Conservation (phyloP, 257 asterid species). For the Solanum pinnatisectum region DNA sequence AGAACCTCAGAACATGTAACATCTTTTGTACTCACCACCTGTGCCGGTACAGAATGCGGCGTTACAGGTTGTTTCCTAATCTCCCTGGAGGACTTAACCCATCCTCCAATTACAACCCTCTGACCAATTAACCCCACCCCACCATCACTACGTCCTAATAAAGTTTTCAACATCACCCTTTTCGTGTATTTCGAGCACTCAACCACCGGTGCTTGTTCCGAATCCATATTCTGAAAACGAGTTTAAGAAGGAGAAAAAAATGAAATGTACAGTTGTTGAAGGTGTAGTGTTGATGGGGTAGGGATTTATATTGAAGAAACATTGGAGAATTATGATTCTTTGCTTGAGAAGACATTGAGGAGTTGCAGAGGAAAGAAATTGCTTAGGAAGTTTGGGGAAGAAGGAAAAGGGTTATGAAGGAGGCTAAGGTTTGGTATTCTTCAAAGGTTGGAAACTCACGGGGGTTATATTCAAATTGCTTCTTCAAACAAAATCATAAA, state of each 20-base stretch:
- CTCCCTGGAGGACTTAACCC: constrained; percentile 83
- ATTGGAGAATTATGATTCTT: constrained; percentile 27
- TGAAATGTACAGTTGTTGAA: not conserved
- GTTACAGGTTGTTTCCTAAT: constrained; percentile 30
- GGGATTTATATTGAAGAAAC: constrained; percentile 7
- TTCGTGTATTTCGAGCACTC: constrained; percentile 46
- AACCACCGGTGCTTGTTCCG: constrained; percentile 22
- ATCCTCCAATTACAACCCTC: constrained; percentile 68
- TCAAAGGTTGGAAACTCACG: constrained; percentile 42
- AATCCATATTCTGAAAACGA: constrained; percentile 24
- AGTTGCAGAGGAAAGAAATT: constrained; percentile 17
- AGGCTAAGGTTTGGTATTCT: constrained; percentile 53
- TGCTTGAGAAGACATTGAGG: constrained; percentile 39
- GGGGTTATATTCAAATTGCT: constrained; percentile 9
- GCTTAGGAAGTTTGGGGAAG: constrained; percentile 29
- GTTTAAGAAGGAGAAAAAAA: not conserved
- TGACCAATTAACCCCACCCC: constrained; percentile 48
- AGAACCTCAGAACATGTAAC: constrained; percentile 51
- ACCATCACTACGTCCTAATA: constrained; percentile 42
- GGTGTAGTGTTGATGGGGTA: constrained; percentile 6
- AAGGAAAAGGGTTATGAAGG: constrained; percentile 26
- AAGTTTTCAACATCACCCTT: constrained; percentile 48
- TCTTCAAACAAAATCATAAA: not conserved
- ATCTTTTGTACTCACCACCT: constrained; percentile 27
- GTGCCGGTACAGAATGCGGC: not conserved